Base-by-base conservation (phyloP, 1,139 yeast species). In the Saccharomyces hybrid region DNA sequence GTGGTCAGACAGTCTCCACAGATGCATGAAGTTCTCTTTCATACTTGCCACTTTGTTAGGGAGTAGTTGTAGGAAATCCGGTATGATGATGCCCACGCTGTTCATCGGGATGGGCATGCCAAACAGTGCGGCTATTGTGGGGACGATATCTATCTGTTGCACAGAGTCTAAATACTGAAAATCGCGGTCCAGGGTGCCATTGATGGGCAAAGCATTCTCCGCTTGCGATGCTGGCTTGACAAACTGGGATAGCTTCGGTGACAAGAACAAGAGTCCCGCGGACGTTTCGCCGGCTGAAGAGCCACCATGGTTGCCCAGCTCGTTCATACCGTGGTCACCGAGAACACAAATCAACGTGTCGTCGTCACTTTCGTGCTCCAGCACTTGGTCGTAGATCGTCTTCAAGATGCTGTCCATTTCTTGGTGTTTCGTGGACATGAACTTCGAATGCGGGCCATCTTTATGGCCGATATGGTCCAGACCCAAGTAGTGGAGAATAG, bases 251-350 rank as follows among this genome's bases (percentile, higher is more conserved):
- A 90, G 78, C 61, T 79, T 78, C 4, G 83, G 80, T 0, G 97
- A 85, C 1, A 87, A 73, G 51, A 93, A 77, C 0, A 84, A 73
- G 65, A 93, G 65, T 0, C 87, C 97, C 0, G 99, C 85, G 26
- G 90, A 86, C 0, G 97, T 93, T 69, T 93, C 99, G 0, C 97
- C 96, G 0, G 78, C 70, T 0, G 97, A 87, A 0, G 97, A 88
- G 0, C 97, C 99, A 11, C 99, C 99, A 68, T 93, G 99, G 63
- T 93, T 93, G 0, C 99, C 99, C 32, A 74, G 69, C 49, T 77
- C 78, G 64, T 88, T 88, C 98, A 91, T 91, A 1, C 98, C 98
- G 69, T 91, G 98, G 65, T 91, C 98, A 0, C 99, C 99, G 75
- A 88, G 75, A 0, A 93, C 80, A 6, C 93, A 81, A 38, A 93